phyloP scores from a whole-genome alignment of 768 basidiomycete genomes.

The Dioszegia aurantiaca region DNA sequence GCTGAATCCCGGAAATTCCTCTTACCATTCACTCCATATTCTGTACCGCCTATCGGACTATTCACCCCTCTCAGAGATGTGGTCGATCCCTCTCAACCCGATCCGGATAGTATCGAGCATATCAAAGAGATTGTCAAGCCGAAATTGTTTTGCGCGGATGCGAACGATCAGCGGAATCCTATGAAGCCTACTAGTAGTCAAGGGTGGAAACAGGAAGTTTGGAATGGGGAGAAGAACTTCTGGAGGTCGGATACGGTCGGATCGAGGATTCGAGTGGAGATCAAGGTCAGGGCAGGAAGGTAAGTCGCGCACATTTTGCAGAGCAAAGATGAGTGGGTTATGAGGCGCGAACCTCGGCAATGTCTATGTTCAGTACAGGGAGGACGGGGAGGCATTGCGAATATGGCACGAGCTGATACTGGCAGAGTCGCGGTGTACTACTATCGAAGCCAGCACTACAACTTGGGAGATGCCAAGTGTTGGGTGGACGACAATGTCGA shows the following conservation, averaged over 20 bases:
- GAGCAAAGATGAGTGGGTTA: too few relatives aligned
- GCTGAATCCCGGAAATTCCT: constrained; percentile 39
- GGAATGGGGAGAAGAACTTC: constrained; percentile 51
- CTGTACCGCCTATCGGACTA: constrained; percentile 31
- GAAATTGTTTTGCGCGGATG: constrained; percentile 49
- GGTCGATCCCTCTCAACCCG: constrained; percentile 31
- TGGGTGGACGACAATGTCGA: constrained; percentile 51
- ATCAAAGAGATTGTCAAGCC: constrained; percentile 42
- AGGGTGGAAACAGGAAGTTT: constrained; percentile 45
- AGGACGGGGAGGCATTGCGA: too few relatives aligned
- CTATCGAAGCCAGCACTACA: constrained; percentile 42
- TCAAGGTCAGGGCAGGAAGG: constrained; percentile 48
- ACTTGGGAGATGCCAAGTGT: constrained; percentile 45
- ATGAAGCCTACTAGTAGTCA: constrained; percentile 37
- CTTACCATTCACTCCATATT: constrained; percentile 31
- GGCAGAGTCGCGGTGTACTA: constrained; percentile 49
- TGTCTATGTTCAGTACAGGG: too few relatives aligned
- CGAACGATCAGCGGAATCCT: constrained; percentile 44
- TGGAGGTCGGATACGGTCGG: constrained; percentile 42
- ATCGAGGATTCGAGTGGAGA: constrained; percentile 47
- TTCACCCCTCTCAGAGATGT: constrained; percentile 46
- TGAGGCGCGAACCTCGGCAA: too few relatives aligned
- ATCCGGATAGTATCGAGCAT: constrained; percentile 29
- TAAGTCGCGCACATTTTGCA: too few relatives aligned
- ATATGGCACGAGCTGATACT: constrained; percentile 2